Conservation (phyloP, 2,329 filamentous ascomycete genomes). For the Daldinia sp. region DNA sequence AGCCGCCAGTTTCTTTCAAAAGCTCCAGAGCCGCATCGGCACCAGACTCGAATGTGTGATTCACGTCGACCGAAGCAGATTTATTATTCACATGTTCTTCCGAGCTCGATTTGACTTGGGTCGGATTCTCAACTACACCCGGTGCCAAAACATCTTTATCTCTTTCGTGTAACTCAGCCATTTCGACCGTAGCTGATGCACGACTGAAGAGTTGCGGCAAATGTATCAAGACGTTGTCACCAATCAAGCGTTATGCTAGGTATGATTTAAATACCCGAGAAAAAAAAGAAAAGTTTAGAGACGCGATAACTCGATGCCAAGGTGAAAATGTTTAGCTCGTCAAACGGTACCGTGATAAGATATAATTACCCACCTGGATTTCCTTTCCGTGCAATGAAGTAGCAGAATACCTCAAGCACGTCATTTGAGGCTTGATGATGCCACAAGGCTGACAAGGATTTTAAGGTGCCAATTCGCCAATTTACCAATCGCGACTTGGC, state of each 20-base stretch:
- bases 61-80: not conserved
- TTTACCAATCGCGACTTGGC: not conserved
- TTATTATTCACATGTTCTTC: slow-evolving; percentile 10
- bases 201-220: not conserved
- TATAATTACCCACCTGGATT: slow-evolving; percentile 12
- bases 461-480: not conserved
- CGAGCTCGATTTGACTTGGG: not conserved
- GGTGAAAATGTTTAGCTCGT: not conserved
- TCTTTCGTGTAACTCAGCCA: slow-evolving; percentile 20
- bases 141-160: not conserved
- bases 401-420: slow-evolving; percentile 29
- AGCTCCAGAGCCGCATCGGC: slow-evolving; percentile 37
- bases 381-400: slow-evolving; percentile 19
- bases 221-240: not conserved
- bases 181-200: not conserved
- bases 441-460: slow-evolving; percentile 17
- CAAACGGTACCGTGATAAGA: slow-evolving; percentile 2
- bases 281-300: not conserved
- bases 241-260: not conserved
- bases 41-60: slow-evolving; percentile 5
- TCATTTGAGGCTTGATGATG: slow-evolving; percentile 33
- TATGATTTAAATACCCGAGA: not conserved
- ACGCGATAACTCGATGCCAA: not conserved
- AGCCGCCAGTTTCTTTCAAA: slow-evolving; percentile 31
- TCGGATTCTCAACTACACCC: slow-evolving; percentile 1